Evolutionary conservation across 345 rosid species (phyloP), one percentile per base, ranked within the genome.

Genomic region (Eucalyptus cloeziana): DNA sequence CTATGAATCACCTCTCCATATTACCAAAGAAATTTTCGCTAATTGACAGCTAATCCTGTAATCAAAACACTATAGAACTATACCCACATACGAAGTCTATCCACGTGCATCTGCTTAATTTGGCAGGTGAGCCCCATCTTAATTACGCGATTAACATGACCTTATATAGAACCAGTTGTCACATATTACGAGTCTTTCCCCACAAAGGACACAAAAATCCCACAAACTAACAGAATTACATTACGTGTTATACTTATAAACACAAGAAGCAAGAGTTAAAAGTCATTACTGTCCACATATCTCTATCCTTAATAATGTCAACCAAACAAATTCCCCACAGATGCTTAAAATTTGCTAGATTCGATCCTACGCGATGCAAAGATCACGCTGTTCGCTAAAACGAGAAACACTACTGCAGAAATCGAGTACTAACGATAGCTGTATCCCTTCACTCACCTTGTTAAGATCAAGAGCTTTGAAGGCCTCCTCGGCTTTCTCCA

Each of bases 401-500:
- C 69, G 16, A 13, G 69, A 62, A 62, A 47, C 47, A 25, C 31
- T 47, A 30, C 50, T 8, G 25, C 31, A 45, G 56, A 60, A 79
- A 86, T 92, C 83, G 3, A 76, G 83, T 22, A 8, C 47, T 10
- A 76, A 76, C 5, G 27, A 37, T 10, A 22, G 47, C 11, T 37
- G 83, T 37, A 19, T 76, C 83, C 69, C 50, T 52, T 45, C 15
- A 88, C 87, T 93, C 86, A 97, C 99, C 98, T 95, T 95, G 90
- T 96, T 97, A 89, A 97, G 98, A 92, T 97, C 99, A 93, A 97
- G 98, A 88, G 99, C 98, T 90, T 93, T 94, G 89, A 96, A 97
- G 86, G 96, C 49, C 95, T 96, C 96, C 86, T 96, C 95, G n/a
- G 97, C 99, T 89, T 89, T 94, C 95, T 96, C 99, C 93, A 97